Percentiles rank a stretch among this genome's conserved stretches.
Evolutionary conservation across 345 rosid genomes (phyloP).

Genomic region (Eutrema yunnanense): DNA sequence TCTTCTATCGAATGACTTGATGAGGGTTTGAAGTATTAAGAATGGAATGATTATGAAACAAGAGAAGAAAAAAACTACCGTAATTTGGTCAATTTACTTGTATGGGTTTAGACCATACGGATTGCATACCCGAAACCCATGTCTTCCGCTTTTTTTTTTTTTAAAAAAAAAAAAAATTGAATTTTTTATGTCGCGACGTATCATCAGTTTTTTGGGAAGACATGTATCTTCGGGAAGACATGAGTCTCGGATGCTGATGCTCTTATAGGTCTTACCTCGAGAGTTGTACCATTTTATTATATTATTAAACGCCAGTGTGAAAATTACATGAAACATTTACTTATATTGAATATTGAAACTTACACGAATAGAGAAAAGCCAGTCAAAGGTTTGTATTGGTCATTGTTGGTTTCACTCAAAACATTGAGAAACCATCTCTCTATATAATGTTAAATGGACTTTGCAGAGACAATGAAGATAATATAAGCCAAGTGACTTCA

Average conservation of each 20-base stretch:
- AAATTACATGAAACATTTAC: not conserved
- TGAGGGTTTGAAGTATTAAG: not conserved
- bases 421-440: not conserved
- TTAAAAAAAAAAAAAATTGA: too few relatives aligned
- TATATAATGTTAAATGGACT: not conserved
- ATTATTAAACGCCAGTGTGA: too few relatives aligned
- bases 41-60: not conserved
- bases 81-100: not conserved
- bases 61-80: not conserved
- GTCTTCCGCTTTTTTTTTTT: too few relatives aligned
- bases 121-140: too few relatives aligned
- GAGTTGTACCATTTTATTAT: not conserved
- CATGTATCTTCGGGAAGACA: too few relatives aligned
- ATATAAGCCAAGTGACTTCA: not conserved
- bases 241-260: too few relatives aligned
- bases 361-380: not conserved
- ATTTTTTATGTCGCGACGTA: too few relatives aligned
- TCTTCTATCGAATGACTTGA: not conserved
- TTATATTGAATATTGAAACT: not conserved
- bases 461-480: conserved; percentile 1
- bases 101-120: too few relatives aligned
- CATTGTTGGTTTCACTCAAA: not conserved
- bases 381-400: conserved; percentile 8
- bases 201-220: too few relatives aligned
- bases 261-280: not conserved